A percentile compares a stretch with the other conserved stretches of the same genome.
Conservation (phyloP, 106 monocot species). For the Phalaenopsis equestris region DNA sequence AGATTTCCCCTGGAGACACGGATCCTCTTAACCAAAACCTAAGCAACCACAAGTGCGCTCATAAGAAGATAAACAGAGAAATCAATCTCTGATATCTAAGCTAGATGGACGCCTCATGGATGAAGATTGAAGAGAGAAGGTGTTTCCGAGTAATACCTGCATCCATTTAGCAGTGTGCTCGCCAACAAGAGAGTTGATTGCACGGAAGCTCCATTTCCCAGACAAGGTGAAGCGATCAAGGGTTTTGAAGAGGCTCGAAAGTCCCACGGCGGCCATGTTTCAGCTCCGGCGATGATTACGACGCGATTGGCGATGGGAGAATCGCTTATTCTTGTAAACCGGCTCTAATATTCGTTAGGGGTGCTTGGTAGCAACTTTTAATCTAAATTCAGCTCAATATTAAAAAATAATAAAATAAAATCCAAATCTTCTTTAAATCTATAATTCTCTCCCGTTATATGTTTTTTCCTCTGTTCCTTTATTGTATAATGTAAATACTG, state of each 20-base stretch:
- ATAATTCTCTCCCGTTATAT: too few relatives aligned
- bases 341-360: neutral
- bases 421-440: too few relatives aligned
- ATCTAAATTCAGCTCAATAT: too few relatives aligned
- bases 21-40: neutral
- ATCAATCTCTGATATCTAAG: neutral
- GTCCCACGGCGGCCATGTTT: conserved; percentile 1
- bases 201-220: conserved; percentile 7
- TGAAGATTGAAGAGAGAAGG: neutral
- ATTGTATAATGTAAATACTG: too few relatives aligned
- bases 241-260: conserved; percentile 4
- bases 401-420: too few relatives aligned
- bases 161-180: conserved; percentile 48
- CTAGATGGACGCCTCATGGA: neutral
- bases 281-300: neutral
- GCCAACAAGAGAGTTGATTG: conserved; percentile 21
- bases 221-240: neutral
- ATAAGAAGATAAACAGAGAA: neutral
- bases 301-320: neutral
- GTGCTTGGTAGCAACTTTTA: too few relatives aligned
- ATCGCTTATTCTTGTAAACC: neutral
- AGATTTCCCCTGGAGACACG: neutral
- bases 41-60: neutral
- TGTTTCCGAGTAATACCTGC: conserved; percentile 19
- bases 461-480: too few relatives aligned